Evolutionary conservation across 2,329 filamentous ascomycete genomes (phyloP).

Genomic region (Rutstroemia sp.): DNA sequence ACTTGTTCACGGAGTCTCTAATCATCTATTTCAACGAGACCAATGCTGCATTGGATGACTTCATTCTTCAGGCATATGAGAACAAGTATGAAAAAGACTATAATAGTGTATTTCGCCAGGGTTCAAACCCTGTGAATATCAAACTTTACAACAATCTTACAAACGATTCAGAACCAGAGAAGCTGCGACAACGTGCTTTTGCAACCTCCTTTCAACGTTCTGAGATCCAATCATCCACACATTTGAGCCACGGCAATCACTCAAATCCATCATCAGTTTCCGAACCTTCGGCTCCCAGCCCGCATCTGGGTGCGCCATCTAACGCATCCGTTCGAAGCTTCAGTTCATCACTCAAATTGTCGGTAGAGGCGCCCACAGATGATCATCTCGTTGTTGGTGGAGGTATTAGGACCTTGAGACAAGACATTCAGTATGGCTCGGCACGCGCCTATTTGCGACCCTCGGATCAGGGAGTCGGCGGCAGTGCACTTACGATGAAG

Average conservation of each 20-base stretch:
- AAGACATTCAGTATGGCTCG: conserved; percentile 41
- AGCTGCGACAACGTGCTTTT: not conserved
- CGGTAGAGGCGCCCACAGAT: conserved; percentile 5
- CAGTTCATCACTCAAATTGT: conserved; percentile 5
- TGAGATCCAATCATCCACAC: too few relatives aligned
- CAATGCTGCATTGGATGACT: conserved; percentile 27
- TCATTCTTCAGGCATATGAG: conserved; percentile 34
- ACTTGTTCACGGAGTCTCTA: conserved; percentile 39
- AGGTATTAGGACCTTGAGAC: conserved; percentile 34
- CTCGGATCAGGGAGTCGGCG: conserved; percentile 30
- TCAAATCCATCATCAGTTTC: not conserved
- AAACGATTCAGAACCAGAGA: not conserved
- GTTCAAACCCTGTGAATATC: conserved; percentile 34
- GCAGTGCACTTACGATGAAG: conserved; percentile 39
- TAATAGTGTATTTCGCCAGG: conserved; percentile 38
- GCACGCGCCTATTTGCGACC: conserved; percentile 37
- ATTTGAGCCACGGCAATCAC: not conserved
- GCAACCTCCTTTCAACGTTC: too few relatives aligned
- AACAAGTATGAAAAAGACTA: conserved; percentile 40
- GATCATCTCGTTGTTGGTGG: conserved; percentile 34
- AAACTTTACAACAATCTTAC: conserved; percentile 25
- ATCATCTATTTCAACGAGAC: conserved; percentile 46
- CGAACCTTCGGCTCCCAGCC: not conserved
- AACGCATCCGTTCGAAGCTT: not conserved
- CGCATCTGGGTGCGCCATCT: not conserved